These are phyloP conservation scores for Ilyonectria destructans DNA, from an alignment of 2,329 filamentous ascomycete genomes.

Conservation along the genomic window DNA sequence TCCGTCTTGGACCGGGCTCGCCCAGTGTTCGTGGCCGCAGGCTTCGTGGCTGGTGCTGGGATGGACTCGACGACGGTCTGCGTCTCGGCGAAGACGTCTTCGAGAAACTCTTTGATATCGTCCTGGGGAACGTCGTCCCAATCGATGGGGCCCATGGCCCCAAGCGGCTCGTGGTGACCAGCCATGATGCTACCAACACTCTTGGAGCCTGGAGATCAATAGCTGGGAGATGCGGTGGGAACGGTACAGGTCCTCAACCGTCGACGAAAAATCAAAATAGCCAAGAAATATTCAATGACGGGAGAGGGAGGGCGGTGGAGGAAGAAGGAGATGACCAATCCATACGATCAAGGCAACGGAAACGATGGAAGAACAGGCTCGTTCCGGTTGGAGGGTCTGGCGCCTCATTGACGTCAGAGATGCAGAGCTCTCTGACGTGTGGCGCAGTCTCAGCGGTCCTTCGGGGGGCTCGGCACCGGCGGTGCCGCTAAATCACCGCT, in stretches of 20 bases:
- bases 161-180: conserved; percentile 72
- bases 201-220: conserved; percentile 10
- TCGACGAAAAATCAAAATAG: no score
- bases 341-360: conserved; percentile 19
- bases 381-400: not conserved
- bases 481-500: conserved; percentile 4
- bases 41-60: conserved; percentile 62
- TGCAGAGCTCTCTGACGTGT: conserved; percentile 3
- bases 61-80: conserved; percentile 85
- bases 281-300: not conserved
- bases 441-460: conserved; percentile 4
- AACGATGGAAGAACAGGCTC: conserved; percentile 22
- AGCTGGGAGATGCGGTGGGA: not conserved
- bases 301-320: not conserved
- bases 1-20: conserved; percentile 71
- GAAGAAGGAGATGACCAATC: conserved; percentile 1
- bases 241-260: not conserved
- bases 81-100: conserved; percentile 75
- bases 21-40: conserved; percentile 61
- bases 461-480: conserved; percentile 15
- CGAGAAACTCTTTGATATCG: conserved; percentile 69
- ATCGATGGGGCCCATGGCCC: conserved; percentile 69
- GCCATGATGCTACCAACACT: conserved; percentile 61
- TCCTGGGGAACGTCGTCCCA: conserved; percentile 66
- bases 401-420: conserved; percentile 36